These are phyloP conservation scores for Amoeboaphelidium occidentale DNA, from an alignment of 371 early-diverging fungal genomes.

Conservation along the genomic window DNA sequence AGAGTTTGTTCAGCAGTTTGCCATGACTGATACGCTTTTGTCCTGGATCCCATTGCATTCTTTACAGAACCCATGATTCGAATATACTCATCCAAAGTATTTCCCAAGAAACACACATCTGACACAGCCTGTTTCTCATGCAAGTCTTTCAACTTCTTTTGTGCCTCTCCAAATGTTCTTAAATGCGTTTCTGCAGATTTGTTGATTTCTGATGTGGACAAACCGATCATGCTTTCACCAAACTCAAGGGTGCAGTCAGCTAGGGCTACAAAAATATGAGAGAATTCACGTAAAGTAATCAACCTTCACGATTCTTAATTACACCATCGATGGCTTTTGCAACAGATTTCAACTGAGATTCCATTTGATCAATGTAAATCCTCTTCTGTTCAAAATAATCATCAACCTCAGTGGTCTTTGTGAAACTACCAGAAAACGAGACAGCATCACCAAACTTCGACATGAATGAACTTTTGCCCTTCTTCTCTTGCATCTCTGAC, in stretches of 20 bases:
- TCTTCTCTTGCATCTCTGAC: conserved; percentile 17
- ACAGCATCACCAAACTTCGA: conserved; percentile 23
- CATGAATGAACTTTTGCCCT: conserved; percentile 22
- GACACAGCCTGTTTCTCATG: conserved; percentile 32
- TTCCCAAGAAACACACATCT: conserved; percentile 42
- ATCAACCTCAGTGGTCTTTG: conserved; percentile 25
- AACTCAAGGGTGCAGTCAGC: conserved; percentile 44
- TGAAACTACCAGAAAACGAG: conserved; percentile 14
- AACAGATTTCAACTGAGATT: conserved; percentile 53
- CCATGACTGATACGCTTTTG: conserved; percentile 37
- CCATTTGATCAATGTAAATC: conserved; percentile 50
- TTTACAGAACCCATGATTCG: conserved; percentile 59
- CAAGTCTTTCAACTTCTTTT: conserved; percentile 44
- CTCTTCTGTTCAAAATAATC: conserved; percentile 54
- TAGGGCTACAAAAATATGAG: conserved; percentile 16
- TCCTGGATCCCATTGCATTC: conserved; percentile 45
- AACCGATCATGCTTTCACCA: conserved; percentile 47
- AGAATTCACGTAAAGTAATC: neutral
- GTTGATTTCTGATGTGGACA: conserved; percentile 47
- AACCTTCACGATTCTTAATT: conserved; percentile 49
- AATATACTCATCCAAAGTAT: conserved; percentile 64
- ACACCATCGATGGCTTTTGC: conserved; percentile 53
- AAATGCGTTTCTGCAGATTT: conserved; percentile 28
- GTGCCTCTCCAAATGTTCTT: conserved; percentile 25
- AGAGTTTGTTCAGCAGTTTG: conserved; percentile 37